A percentile compares a stretch with the other conserved stretches of the same genome.
These are phyloP conservation scores for Rugonectria rugulosa DNA, from an alignment of 2,329 filamentous ascomycete genomes.

Conservation along the genomic window DNA sequence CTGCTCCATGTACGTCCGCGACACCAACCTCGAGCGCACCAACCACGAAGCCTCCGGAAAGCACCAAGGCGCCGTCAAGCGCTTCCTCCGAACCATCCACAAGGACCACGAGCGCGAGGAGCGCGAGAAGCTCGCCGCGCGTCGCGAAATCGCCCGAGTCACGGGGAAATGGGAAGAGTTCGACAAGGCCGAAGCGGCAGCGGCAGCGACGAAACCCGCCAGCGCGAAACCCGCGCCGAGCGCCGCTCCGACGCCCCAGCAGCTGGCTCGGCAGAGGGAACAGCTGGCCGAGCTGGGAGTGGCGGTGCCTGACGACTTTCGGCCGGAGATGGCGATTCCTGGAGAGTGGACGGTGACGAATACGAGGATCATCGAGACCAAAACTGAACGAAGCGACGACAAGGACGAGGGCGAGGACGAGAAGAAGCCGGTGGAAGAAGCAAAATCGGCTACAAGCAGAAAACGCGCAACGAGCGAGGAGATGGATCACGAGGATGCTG, in stretches of 20 bases:
- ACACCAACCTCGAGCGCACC: constrained; percentile 86
- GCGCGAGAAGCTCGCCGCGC: constrained; percentile 82
- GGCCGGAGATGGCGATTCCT: constrained; percentile 83
- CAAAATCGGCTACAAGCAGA: constrained; percentile 62
- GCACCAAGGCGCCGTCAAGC: constrained; percentile 87
- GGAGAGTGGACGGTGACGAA: constrained; percentile 85
- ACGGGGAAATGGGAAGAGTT: constrained; percentile 70
- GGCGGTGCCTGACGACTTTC: constrained; percentile 78
- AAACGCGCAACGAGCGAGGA: constrained; percentile 70
- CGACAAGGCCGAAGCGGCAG: constrained; percentile 24
- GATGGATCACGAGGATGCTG: constrained; percentile 66
- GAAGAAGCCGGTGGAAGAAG: constrained; percentile 51
- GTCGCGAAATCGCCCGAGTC: constrained; percentile 83
- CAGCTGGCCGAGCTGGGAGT: constrained; percentile 90
- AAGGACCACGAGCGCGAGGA: constrained; percentile 82
- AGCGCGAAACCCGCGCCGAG: too few relatives aligned
- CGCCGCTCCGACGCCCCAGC: too few relatives aligned
- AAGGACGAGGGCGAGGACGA: constrained; percentile 40
- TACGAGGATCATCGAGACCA: constrained; percentile 63
- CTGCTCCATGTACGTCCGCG: constrained; percentile 88
- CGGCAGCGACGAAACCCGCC: constrained; percentile 11
- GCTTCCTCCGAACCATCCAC: constrained; percentile 88
- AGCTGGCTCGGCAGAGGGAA: constrained; percentile 83
- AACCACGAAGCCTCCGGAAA: constrained; percentile 89
- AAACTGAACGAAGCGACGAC: constrained; percentile 39